A percentile compares a stretch with the other conserved stretches of the same genome.
phyloP scores from a whole-genome alignment of 1,284 basidiomycete species.

The Cryptococcus deneoformans region DNA sequence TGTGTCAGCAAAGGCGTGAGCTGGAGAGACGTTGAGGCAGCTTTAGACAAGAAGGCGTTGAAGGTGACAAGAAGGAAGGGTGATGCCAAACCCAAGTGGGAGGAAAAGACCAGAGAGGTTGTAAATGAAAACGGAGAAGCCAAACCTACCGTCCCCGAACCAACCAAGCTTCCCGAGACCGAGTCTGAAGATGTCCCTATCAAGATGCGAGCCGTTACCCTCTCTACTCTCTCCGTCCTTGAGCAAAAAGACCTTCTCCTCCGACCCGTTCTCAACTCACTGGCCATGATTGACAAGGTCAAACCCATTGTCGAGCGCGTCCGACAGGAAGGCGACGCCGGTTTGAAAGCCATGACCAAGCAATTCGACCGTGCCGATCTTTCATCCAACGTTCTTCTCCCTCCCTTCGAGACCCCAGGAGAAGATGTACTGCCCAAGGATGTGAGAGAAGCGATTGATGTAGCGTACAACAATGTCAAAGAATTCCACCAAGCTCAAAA shows the following conservation, averaged over 20 bases:
- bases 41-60: constrained; percentile 80
- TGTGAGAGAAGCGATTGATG: constrained; percentile 81
- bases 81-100: constrained; percentile 89
- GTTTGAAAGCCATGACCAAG: constrained; percentile 83
- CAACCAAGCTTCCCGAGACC: constrained; percentile 38
- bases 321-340: constrained; percentile 76
- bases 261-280: constrained; percentile 87
- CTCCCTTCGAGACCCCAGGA: constrained; percentile 49
- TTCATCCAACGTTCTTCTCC: constrained; percentile 49
- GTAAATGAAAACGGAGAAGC: constrained; percentile 32
- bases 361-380: constrained; percentile 81
- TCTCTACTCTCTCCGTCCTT: constrained; percentile 57
- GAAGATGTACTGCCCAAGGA: constrained; percentile 59
- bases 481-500: constrained; percentile 87
- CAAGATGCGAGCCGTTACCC: constrained; percentile 69
- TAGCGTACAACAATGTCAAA: constrained; percentile 87
- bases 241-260: constrained; percentile 71
- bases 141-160: constrained; percentile 41
- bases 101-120: constrained; percentile 43
- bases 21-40: constrained; percentile 79
- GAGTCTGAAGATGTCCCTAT: constrained; percentile 52
- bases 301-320: constrained; percentile 92
- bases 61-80: constrained; percentile 87
- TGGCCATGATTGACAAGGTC: constrained; percentile 93
- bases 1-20: constrained; percentile 83